Conservation (phyloP, 1,139 yeast species). For the Meyerozyma smithsonii region DNA sequence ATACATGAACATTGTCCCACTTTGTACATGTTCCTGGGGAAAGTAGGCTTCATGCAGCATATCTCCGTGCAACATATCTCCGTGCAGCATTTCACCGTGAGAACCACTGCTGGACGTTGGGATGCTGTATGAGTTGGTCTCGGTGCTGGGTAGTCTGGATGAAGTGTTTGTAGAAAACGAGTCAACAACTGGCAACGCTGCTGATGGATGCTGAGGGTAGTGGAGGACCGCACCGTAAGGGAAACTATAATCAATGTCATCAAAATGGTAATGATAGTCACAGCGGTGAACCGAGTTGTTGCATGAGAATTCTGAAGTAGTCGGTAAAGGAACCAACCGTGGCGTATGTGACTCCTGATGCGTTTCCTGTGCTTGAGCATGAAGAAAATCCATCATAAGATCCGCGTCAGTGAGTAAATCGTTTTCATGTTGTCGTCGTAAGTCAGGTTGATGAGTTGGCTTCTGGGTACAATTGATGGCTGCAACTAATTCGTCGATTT, state of each 20-base stretch:
- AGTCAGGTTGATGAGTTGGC: background rate
- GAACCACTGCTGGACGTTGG: background rate
- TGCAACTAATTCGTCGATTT: background rate
- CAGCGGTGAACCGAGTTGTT: background rate
- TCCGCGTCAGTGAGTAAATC: background rate
- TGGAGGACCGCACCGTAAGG: background rate
- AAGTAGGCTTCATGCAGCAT: too few species aligned
- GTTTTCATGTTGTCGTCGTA: background rate
- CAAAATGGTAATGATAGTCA: background rate
- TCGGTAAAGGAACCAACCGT: background rate
- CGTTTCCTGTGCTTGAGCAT: background rate
- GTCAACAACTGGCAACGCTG: too few species aligned
- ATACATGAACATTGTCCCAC: conserved; percentile 4
- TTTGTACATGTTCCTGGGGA: background rate
- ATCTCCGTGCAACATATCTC: background rate
- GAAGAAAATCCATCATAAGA: background rate
- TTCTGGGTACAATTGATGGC: background rate
- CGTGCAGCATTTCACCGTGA: background rate
- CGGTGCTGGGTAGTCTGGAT: background rate
- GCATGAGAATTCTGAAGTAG: background rate
- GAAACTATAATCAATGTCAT: background rate
- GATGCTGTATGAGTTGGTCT: background rate
- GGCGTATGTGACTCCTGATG: background rate
- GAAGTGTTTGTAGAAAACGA: background rate
- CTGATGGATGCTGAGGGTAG: background rate